Evolutionary conservation across 345 rosid genomes (phyloP), one percentile per base, ranked within the genome.

Genomic region (Salix koriyanagi): DNA sequence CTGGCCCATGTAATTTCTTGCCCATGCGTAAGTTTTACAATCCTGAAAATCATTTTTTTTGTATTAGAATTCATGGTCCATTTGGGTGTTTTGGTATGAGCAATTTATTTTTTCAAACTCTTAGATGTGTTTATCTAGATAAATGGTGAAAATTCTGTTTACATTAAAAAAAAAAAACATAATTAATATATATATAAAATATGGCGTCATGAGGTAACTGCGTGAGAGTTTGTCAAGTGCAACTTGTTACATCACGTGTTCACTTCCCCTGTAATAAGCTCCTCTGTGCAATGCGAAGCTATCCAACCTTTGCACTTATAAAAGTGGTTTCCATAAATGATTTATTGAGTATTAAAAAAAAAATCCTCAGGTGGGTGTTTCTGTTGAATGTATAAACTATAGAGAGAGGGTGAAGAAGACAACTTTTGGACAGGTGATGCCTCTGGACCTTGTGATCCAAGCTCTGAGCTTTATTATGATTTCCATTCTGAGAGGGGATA

Each of bases 371-470:
- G 85, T 91, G 70, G 92, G 91, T 75, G 96, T 93, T 81, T 96
- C 98, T 54, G 84, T 77, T 78, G 96, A 90, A 44, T 88, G 81
- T 61, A 90, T 95, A 66, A 90, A 89, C 37, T 36, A 36, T 1
- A 36, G 89, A 90, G 94, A 82, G 90, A 93, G 99, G 98, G 97
- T 41, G 91, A 83, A 85, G 99, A 89, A 16, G 98, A 91, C 82
- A 95, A 93, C 88, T 95, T 95, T 82, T 95, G 99, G 99, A 90
- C 83, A 26, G 91, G 99, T 81, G 99, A 98, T 70, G 82, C 84
- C 34, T 91, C 99, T 65, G 97, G 99, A 72, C 99, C 99, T 71
- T 95, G 99, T 82, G 99, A 97, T 74, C 99, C 98, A 37, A 93
- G 98, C 89, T 93, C 99, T 8, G 99, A 95, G 85, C 85, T 95